Evolutionary conservation across 2,329 filamentous ascomycete genomes (phyloP), one percentile per base, ranked within the genome.

Genomic region (Hymenoscyphus infarciens): DNA sequence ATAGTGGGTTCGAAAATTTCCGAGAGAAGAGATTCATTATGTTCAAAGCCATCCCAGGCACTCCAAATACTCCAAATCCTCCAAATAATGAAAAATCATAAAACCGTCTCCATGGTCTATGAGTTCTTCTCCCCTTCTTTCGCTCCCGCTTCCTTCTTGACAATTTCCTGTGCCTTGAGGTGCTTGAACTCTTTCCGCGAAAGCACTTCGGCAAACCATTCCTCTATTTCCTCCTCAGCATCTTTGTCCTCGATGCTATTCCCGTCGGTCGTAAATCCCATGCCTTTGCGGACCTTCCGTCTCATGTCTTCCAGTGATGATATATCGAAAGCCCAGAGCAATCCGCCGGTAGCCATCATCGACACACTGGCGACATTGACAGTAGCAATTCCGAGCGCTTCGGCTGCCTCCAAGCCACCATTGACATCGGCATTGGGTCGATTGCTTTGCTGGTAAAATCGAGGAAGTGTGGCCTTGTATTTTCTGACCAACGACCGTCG

Each of bases 311-410:
- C 84, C 49, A 92, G 60, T 55, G 80, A 82, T 72, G 86, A 86
- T 39, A 98, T 84, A 74, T 97, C 89, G 64, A 95, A 85, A 0
- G 85, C 87, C 82, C 89, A 96, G 65, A 91, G 80, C 11, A 87
- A 75, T 0, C 89, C 92, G 3, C 94, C 95, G 0, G 85, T 82
- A 8, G 83, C 77, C 82, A 96, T 86, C 74, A 97, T 86, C 0
- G 83, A 87, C 57, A 95, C 84, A 69, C 87, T 90, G 35, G 87
- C 72, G 13, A 95, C 91, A 70, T 97, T 97, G 69, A 97, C 82
- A 0, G 93, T 97, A 0, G 94, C 95, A 39, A 97, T 80, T 57
- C 88, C 90, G 25, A 99, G 80, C 0, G 94, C 94, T 76, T 96
- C 90, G 38, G 89, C 77, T 0, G 94, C 94, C 66, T 97, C 88